Base-by-base conservation (phyloP, 2,329 filamentous ascomycete genomes). In the Nothophaeocryptopus gaeumannii region DNA sequence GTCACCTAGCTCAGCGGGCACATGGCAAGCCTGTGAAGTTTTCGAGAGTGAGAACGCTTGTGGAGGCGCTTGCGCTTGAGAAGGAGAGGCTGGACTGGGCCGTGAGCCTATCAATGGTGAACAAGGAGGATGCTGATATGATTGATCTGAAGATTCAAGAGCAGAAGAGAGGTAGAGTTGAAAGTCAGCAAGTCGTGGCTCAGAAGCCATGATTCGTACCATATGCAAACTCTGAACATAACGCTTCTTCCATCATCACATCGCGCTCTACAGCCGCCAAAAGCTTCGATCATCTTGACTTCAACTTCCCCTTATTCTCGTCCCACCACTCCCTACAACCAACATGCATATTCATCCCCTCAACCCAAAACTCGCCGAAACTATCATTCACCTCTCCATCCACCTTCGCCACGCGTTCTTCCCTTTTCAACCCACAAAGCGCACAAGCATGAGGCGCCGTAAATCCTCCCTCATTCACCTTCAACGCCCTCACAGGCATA, bases 361-460 rank as follows among this genome's bases (percentile, higher is more conserved):
- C 90, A 36, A 86, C 77, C 92, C 92, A 97, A 89, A 90, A 97
- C 73, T 97, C 92, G 10, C 89, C 90, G 74, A 96, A 96, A 67
- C 87, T 90, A 68, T 97, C 92, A 62, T 92, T 84, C 8, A 95
- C 82, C 20, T 84, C 78, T 45, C 84, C 74, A 63, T 95, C 90
- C 31, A 93, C 80, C 63, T 84, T 89, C 14, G 74, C 69, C 9
- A 96, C 77, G 42, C 92, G 79, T 72, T 97, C 92, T 35, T 96
- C 89, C 56, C 92, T 78, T 72, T 88, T 93, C 57, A 97, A 70
- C 0, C 92, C 92, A 69, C 92, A 97, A 30, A 97, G 74, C 43
- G 91, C 80, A 71, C 92, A 97, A 1, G 85, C 75, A 68, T 88
- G 86, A 0, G 83, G 75, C 3, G 89, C 86, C 15, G 83, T 86